Conservation (phyloP, 1,139 yeast species). For the Yamadazyma epiphylla region DNA sequence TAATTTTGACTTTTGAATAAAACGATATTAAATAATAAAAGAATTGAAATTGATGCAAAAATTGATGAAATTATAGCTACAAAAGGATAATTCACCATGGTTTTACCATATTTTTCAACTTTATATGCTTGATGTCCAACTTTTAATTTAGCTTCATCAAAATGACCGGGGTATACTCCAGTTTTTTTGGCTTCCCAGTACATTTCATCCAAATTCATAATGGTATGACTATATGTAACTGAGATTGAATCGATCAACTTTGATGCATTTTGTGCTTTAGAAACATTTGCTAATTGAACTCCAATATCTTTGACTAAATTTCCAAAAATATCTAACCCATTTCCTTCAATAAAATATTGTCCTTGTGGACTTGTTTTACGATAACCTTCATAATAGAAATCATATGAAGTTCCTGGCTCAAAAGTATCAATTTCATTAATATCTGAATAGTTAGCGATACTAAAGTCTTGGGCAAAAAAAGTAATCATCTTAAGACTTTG, state of each 20-base stretch:
- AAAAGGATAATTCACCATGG: slow-evolving; percentile 11
- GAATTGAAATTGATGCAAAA: slow-evolving; percentile 7
- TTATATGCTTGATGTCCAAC: slow-evolving; percentile 11
- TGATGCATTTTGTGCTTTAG: slow-evolving; percentile 32
- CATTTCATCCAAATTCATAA: slow-evolving; percentile 13
- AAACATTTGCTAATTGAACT: slow-evolving; percentile 38
- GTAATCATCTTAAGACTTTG: slow-evolving; percentile 52
- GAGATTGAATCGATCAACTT: slow-evolving; percentile 41
- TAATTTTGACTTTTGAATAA: slow-evolving; percentile 4
- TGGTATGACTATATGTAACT: slow-evolving; percentile 24
- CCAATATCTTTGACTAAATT: slow-evolving; percentile 50
- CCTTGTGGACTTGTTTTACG: slow-evolving; percentile 27
- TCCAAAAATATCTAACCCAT: slow-evolving; percentile 46
- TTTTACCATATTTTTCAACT: slow-evolving; percentile 10
- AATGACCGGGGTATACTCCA: slow-evolving; percentile 10
- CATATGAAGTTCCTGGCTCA: slow-evolving; percentile 36
- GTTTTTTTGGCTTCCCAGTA: slow-evolving; percentile 13
- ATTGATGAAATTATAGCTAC: slow-evolving; percentile 8
- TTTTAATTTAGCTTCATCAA: slow-evolving; percentile 10
- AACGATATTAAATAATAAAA: slow-evolving; percentile 4
- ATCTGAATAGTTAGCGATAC: slow-evolving; percentile 25
- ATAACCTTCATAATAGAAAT: slow-evolving; percentile 47
- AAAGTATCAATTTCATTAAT: slow-evolving; percentile 41
- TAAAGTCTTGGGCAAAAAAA: slow-evolving; percentile 53
- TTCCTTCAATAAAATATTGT: slow-evolving; percentile 28